Evolutionary conservation across 257 asterid species (phyloP), one percentile per base, ranked within the genome.

Genomic region (Lithospermum erythrorhizon): DNA sequence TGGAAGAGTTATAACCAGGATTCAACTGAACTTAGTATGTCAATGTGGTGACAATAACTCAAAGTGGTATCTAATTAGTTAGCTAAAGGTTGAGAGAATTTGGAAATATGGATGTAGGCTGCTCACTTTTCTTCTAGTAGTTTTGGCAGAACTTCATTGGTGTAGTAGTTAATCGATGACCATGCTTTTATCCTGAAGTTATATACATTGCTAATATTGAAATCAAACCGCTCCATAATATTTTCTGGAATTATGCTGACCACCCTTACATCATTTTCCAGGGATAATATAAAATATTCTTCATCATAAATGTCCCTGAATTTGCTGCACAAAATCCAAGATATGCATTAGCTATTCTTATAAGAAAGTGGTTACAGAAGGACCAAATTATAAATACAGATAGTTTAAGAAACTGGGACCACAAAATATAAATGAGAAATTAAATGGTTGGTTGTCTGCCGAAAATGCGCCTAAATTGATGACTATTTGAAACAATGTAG

Each of bases 131-230:
- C 96, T 79, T 93, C 99, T 30, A 89, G 91, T 62, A 93, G 77
- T 86, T 83, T 86, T 32, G 99, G 99, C 54, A 89, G 84, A 72
- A 93, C 99, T 51, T 70, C 80, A 57, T 85, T 87, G 25, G 81
- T 80, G 73, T 93, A 93, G 76, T 78, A 89, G 53, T 74, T 70
- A 69, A 87, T 79, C 64, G 95, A 80, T 61, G 99, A 81, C 99
- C 94, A 83, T 69, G 99, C 99, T 72, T 87, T 93, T 79, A 93
- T 76, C 80, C 87, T 83, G 71, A 93, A 93, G 86, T 93, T 93
- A 83, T 78, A 77, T 58, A 93, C 95, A 65, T 89, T 86, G 83
- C 87, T 89, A 79, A 93, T 63, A 63, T 89, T 89, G 78, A 76
- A 59, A 76, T 83, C 96, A 66, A 93, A 93, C 48, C 97, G 83